These are phyloP conservation scores for Blastobotrys serpentis DNA, from an alignment of 1,139 yeast genomes.

Conservation along the genomic window DNA sequence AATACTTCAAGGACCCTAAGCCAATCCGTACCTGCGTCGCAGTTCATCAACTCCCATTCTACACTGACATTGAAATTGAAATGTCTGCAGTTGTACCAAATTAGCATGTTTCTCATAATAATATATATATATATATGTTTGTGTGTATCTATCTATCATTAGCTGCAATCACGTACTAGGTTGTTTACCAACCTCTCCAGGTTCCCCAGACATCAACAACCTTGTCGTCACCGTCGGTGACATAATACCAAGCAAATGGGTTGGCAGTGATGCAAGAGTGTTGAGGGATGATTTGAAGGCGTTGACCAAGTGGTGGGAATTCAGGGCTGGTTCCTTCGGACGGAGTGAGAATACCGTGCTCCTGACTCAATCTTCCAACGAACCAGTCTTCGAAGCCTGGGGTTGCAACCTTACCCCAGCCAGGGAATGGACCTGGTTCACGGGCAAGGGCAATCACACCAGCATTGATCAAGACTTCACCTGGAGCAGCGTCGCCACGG, in stretches of 20 bases:
- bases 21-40: slow-evolving; percentile 59
- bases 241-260: slow-evolving; percentile 57
- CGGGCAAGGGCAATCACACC: slow-evolving; percentile 71
- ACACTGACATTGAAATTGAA: slow-evolving; percentile 41
- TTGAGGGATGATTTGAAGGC: slow-evolving; percentile 61
- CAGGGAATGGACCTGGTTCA: slow-evolving; percentile 52
- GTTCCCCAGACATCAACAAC: slow-evolving; percentile 74
- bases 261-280: slow-evolving; percentile 76
- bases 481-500: slow-evolving; percentile 51
- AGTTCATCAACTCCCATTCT: slow-evolving; percentile 30
- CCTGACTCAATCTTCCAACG: slow-evolving; percentile 54
- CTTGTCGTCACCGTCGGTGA: slow-evolving; percentile 47
- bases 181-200: slow-evolving; percentile 56
- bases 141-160: no score
- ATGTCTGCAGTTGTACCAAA: slow-evolving; percentile 22
- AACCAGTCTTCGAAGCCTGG: slow-evolving; percentile 48
- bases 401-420: slow-evolving; percentile 48
- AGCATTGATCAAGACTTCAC: slow-evolving; percentile 65
- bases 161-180: no score
- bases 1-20: slow-evolving; percentile 43
- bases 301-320: slow-evolving; percentile 49
- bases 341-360: slow-evolving; percentile 53
- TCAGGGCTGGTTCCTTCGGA: slow-evolving; percentile 44
- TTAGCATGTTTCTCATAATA: no score
- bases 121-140: no score